Base-by-base conservation (phyloP, 2,329 filamentous ascomycete species). In the Exophiala calicioides region DNA sequence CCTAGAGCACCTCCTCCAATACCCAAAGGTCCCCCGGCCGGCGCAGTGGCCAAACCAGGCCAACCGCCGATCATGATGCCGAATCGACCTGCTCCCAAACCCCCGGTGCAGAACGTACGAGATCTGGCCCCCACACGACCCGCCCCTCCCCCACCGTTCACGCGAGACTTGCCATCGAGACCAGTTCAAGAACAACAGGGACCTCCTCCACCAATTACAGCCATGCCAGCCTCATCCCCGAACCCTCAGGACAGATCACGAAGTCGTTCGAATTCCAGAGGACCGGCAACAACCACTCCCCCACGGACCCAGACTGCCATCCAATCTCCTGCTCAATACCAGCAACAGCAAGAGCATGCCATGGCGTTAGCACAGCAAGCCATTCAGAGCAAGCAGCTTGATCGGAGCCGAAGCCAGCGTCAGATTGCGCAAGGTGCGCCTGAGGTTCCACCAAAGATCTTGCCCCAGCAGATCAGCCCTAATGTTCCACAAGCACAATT, bases 1-100 rank as follows among this genome's bases (percentile, higher is more conserved):
- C 93, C 93, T 37, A 82, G 93, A 63, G 88, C 91, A 13, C 88
- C 93, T 29, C 93, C 93, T 55, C 93, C 91, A 8, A 87, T 96
- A 51, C 90, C 91, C 47, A 65, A 79, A 24, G 66, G 62, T 42
- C 59, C 62, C 26, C 67, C 68, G 30, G 61, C 60, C 34, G 75
- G 33, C 32, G 60, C 60, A 29, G 53, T 58, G 29, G 42, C 68
- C 31, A 64, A 68, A 45, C 79, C 79, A 64, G 79, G 81, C 55
- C 65, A 77, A 52, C 15, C 42, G 12, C 40, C 37, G 15, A 78
- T 79, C 41, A 69, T 90, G 60, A 77, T 95, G 63, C 90, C 93
- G 38, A 86, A 82, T 61, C 82, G 93, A 51, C 87, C 89, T 44
- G 90, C 91, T 34, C 93, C 90, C 40, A 88, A 87, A 67, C 88